Evolutionary conservation across 352 stramenopile species (phyloP), one percentile per base, ranked within the genome.

Genomic region (Phytophthora litchii): DNA sequence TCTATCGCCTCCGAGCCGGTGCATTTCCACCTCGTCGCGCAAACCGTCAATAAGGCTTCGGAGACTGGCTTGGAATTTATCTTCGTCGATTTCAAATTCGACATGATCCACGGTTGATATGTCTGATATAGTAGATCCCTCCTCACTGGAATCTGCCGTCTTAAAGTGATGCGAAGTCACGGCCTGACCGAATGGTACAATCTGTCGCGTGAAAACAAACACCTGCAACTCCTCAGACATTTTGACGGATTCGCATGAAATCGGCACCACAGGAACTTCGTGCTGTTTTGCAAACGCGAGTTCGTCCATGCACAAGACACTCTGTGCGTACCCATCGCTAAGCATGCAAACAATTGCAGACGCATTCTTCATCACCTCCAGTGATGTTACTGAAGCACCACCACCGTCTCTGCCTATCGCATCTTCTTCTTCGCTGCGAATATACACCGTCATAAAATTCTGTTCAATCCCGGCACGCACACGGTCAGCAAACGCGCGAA

Each of bases 181-280:
- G 2, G 77, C 75, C 17, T 83, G 72, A 16, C 69, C 59, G 44
- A 94, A 92, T 14, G 85, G 83, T 20, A 94, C 83, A 32, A 94
- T 89, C 55, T 92, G 83, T 4, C 85, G 76, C 8, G 83, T 92
- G 59, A 86, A 91, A 14, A 92, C 55, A 43, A 89, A 92, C 32
- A 91, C 67, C 52, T 92, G 81, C 23, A 94, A 69, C 47, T 88
- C 80, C 36, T 92, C 83, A 5, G 80, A 80, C 48, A 91, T 71
- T 19, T 62, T 72, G 38, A 83, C 71, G 2, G 66, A 54, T 34
- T 89, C 85, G 42, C 74, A 86, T 20, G 80, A 91, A 31, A 90
- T 88, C 9, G 84, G 79, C 34, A 92, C 71, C n/a, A 91, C 76
- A 16, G 81, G 72, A 12, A 92, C 68, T 32, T 85, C 70, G 49